These are phyloP conservation scores for Colletotrichum phormii DNA, from an alignment of 2,329 filamentous ascomycete species.

Conservation along the genomic window DNA sequence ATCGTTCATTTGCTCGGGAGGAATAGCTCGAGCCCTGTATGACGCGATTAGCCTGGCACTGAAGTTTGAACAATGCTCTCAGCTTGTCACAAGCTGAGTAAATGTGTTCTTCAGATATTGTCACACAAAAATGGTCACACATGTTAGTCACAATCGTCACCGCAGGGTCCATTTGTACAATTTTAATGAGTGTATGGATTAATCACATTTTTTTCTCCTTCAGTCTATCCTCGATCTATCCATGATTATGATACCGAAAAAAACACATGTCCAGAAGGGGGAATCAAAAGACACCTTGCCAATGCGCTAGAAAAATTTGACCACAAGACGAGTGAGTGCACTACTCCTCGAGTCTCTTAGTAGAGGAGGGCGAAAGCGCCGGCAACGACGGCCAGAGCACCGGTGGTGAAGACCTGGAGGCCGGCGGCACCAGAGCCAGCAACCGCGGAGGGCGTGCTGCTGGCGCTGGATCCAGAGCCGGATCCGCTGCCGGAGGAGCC, in stretches of 20 bases:
- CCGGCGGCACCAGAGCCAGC: slow-evolving; percentile 20
- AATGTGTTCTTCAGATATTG: neutral
- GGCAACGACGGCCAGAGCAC: slow-evolving; percentile 35
- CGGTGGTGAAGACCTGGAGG: slow-evolving; percentile 34
- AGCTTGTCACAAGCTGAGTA: neutral
- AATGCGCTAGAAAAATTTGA: slow-evolving; percentile 31
- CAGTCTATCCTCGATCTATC: slow-evolving; percentile 36
- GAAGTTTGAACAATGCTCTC: neutral
- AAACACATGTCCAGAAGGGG: slow-evolving; percentile 24
- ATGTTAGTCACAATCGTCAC: too few species aligned
- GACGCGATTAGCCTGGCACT: neutral
- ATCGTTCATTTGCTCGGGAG: neutral
- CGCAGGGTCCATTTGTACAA: neutral
- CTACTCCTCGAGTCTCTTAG: slow-evolving; percentile 6
- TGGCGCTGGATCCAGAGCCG: slow-evolving; percentile 32
- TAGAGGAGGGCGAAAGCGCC: slow-evolving; percentile 39
- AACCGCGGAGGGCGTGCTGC: slow-evolving; percentile 22
- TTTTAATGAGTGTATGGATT: slow-evolving; percentile 6
- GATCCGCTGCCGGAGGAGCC: slow-evolving; percentile 38
- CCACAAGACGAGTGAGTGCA: neutral
- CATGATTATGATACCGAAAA: slow-evolving; percentile 35
- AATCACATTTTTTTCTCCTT: slow-evolving; percentile 31
- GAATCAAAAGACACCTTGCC: slow-evolving; percentile 30
- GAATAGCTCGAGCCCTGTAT: neutral
- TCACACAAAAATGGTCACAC: neutral